These are phyloP conservation scores for Clavispora fructus DNA, from an alignment of 805 yeast genomes.

Conservation along the genomic window DNA sequence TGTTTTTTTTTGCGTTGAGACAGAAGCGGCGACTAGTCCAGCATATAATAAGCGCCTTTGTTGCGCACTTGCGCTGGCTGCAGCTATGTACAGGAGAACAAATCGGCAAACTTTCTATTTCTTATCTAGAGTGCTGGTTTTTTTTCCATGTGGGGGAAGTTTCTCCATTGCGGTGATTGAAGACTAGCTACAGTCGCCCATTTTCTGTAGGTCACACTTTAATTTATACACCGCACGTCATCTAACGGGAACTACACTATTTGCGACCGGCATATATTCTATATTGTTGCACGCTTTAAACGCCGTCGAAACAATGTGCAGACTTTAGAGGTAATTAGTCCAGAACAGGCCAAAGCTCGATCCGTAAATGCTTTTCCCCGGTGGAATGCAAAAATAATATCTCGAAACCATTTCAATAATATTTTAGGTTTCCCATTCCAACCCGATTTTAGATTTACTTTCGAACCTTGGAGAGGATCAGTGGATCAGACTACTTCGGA, in stretches of 20 bases:
- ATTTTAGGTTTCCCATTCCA: too few species aligned
- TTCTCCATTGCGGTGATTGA: too few species aligned
- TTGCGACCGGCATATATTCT: background rate
- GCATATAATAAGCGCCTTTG: background rate
- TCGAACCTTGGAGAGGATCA: too few species aligned
- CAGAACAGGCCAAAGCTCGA: background rate
- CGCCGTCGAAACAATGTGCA: background rate
- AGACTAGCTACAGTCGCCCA: too few species aligned
- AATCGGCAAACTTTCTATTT: background rate
- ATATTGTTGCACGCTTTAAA: background rate
- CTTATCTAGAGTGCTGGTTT: background rate
- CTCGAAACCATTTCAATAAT: background rate
- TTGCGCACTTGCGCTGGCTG: background rate
- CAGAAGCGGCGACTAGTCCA: background rate
- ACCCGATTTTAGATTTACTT: background rate
- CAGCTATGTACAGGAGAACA: background rate
- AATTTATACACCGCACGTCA: too few species aligned
- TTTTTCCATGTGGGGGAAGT: too few species aligned
- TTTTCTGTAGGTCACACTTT: too few species aligned
- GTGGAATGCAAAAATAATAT: too few species aligned
- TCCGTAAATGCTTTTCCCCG: background rate
- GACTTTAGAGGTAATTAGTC: background rate
- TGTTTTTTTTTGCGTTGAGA: background rate
- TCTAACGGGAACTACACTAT: background rate
- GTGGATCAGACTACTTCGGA: background rate